A percentile compares a stretch with the other conserved stretches of the same genome.
These are phyloP conservation scores for Phytophthora quininea DNA, from an alignment of 352 stramenopile species.

Conservation along the genomic window DNA sequence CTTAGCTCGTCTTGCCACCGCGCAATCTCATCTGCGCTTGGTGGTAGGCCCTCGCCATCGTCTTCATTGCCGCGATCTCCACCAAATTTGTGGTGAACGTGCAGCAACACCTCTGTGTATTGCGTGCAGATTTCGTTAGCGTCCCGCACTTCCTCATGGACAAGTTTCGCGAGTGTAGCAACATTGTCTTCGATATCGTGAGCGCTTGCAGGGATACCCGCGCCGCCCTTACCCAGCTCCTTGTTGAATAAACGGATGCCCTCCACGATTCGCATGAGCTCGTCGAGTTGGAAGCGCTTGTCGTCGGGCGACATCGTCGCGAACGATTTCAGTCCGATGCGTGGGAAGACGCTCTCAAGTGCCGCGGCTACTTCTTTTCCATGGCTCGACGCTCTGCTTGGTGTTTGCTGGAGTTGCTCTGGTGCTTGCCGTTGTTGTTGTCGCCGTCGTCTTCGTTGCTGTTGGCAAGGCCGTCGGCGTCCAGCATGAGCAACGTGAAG, in stretches of 20 bases:
- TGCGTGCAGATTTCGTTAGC: conserved; percentile 77
- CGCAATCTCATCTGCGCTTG: conserved; percentile 52
- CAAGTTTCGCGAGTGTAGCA: conserved; percentile 43
- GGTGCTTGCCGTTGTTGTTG: conserved; percentile 16
- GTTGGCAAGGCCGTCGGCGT: conserved; percentile 42
- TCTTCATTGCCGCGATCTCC: conserved; percentile 29
- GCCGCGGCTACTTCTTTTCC: conserved; percentile 89
- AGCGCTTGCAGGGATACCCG: conserved; percentile 73
- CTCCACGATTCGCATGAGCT: conserved; percentile 92
- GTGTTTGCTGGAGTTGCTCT: conserved; percentile 35
- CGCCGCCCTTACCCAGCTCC: conserved; percentile 86
- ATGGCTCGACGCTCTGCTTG: conserved; percentile 68
- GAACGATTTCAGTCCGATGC: conserved; percentile 93
- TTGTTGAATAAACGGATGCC: conserved; percentile 95
- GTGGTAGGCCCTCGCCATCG: conserved; percentile 17
- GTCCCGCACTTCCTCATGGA: conserved; percentile 65
- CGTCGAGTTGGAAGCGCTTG: conserved; percentile 90
- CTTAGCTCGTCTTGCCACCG: conserved; percentile 92
- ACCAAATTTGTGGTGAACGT: conserved; percentile 66
- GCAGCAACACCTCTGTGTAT: conserved; percentile 81
- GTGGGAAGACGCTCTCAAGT: conserved; percentile 95
- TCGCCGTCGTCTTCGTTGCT: conserved; percentile 23
- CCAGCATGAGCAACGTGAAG: conserved; percentile 83
- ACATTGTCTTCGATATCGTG: conserved; percentile 68
- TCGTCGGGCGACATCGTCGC: conserved; percentile 90